Conservation (phyloP, 257 asterid species). For the Solanum habrochaites region DNA sequence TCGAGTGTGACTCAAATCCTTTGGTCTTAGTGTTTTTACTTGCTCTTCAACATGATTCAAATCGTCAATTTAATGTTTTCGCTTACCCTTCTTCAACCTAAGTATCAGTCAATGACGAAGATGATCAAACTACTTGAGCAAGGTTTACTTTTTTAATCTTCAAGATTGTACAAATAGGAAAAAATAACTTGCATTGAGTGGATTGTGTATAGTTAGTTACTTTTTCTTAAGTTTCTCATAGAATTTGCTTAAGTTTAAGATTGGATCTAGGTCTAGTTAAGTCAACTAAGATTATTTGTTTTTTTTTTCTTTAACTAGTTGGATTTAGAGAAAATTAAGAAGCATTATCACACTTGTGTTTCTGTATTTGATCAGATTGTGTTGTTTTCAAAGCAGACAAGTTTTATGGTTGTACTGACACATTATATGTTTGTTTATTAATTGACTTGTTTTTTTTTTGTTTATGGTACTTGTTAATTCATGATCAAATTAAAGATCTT, state of each 20-base stretch:
- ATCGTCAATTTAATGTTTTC: background rate
- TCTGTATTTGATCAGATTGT: background rate
- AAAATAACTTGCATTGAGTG: background rate
- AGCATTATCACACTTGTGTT: background rate
- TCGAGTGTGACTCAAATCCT: background rate
- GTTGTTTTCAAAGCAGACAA: background rate
- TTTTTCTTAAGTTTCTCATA: background rate
- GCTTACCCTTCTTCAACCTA: background rate
- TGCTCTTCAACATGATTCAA: no score
- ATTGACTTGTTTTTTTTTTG: background rate
- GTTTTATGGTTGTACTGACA: background rate
- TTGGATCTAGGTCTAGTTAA: background rate
- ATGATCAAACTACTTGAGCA: background rate
- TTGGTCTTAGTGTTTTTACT: no score
- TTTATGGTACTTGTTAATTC: background rate
- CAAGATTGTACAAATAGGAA: slow-evolving; percentile 8
- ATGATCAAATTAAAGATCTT: background rate
- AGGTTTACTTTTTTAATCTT: background rate
- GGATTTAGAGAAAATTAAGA: background rate
- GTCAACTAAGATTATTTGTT: background rate
- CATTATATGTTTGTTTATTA: background rate
- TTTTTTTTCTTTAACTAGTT: background rate
- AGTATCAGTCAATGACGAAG: background rate
- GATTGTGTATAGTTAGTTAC: background rate
- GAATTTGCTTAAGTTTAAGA: background rate